Conservation (phyloP, 1,284 basidiomycete genomes). For the Peniophora sp. region DNA sequence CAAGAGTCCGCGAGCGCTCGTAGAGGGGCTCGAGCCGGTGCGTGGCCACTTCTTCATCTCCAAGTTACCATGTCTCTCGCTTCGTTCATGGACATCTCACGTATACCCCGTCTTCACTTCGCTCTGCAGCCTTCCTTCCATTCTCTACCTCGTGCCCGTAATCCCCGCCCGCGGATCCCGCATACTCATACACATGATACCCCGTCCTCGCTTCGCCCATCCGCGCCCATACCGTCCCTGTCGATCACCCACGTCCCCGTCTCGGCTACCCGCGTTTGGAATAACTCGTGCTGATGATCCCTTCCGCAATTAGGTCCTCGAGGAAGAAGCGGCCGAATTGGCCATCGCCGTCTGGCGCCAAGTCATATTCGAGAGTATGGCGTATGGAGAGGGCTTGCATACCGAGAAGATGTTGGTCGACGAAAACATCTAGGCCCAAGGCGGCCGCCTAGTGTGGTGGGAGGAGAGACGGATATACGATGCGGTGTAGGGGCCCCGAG, state of each 20-base stretch:
- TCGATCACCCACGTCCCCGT: too few species aligned
- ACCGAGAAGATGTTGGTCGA: constrained; percentile 75
- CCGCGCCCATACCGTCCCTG: too few species aligned
- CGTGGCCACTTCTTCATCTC: constrained; percentile 23
- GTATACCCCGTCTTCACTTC: constrained; percentile 1
- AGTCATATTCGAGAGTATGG: constrained; percentile 86
- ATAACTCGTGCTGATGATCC: too few species aligned
- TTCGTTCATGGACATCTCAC: background rate
- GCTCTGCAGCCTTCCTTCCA: constrained; percentile 2
- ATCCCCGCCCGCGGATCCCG: too few species aligned
- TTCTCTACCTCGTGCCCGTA: too few species aligned
- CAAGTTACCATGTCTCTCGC: background rate
- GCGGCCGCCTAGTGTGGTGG: too few species aligned
- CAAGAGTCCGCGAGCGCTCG: constrained; percentile 71
- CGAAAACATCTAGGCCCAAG: constrained; percentile 16
- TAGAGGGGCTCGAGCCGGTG: constrained; percentile 84
- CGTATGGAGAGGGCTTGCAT: constrained; percentile 75
- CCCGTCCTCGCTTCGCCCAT: too few species aligned
- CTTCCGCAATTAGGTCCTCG: constrained; percentile 60
- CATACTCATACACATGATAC: too few species aligned
- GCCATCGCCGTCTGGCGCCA: constrained; percentile 78
- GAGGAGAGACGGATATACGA: too few species aligned
- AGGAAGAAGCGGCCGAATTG: constrained; percentile 78
- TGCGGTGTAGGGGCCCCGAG: too few species aligned
- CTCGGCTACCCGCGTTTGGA: too few species aligned